These are phyloP conservation scores for Ceratocystis variospora DNA, from an alignment of 2,329 filamentous ascomycete species.

Conservation along the genomic window DNA sequence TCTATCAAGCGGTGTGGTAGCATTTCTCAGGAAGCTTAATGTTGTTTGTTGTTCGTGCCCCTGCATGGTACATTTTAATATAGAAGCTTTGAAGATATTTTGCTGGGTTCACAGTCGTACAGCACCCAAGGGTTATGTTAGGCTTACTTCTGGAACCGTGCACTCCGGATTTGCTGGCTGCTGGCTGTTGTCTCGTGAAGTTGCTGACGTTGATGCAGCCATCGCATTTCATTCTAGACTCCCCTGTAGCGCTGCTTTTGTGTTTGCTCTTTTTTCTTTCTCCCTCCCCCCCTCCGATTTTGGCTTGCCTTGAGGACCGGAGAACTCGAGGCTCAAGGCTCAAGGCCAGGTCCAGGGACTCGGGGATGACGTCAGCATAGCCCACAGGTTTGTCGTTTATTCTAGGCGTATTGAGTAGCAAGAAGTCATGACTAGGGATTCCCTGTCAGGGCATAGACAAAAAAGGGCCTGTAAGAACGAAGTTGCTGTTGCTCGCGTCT, in stretches of 20 bases:
- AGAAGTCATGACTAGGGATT: not conserved
- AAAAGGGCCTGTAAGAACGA: not conserved
- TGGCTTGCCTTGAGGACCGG: not conserved
- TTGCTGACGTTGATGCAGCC: too few relatives aligned
- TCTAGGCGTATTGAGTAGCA: not conserved
- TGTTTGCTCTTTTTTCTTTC: not conserved
- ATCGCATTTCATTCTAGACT: too few relatives aligned
- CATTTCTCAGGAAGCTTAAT: not conserved
- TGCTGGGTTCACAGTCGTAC: not conserved
- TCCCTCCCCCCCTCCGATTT: not conserved
- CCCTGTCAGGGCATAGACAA: not conserved
- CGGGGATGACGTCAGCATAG: constrained; percentile 10
- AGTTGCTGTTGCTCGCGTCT: not conserved
- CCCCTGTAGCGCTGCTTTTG: not conserved
- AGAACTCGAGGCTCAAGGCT: not conserved
- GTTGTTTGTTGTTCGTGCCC: not conserved
- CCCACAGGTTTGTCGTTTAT: not conserved
- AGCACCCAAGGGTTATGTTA: not conserved
- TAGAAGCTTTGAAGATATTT: too few relatives aligned
- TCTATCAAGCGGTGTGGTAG: not conserved
- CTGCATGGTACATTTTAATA: not conserved
- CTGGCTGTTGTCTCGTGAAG: not conserved
- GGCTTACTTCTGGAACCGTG: not conserved
- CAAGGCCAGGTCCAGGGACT: not conserved
- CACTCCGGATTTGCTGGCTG: not conserved